These are phyloP conservation scores for Leptographium wingfieldii DNA, from an alignment of 2,329 filamentous ascomycete genomes.

Conservation along the genomic window DNA sequence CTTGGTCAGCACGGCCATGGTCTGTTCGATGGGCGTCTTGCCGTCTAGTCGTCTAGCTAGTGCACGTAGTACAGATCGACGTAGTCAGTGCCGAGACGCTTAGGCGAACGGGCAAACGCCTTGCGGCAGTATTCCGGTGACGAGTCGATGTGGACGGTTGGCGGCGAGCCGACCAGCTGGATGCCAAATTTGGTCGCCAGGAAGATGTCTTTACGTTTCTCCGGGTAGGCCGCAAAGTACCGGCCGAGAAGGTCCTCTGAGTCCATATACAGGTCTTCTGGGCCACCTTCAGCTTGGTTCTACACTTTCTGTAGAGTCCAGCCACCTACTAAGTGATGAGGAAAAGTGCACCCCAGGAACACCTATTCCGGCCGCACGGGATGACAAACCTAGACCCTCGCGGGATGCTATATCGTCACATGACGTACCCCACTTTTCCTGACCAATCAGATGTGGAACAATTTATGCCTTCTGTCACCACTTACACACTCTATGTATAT, in stretches of 20 bases:
- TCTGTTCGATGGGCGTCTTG: constrained; percentile 30
- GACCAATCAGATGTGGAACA: no score
- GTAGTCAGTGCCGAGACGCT: constrained; percentile 31
- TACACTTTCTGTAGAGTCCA: background rate
- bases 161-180: constrained; percentile 5
- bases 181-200: constrained; percentile 37
- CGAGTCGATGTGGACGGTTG: constrained; percentile 17
- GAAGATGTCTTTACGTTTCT: constrained; percentile 34
- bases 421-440: no score
- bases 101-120: constrained; percentile 26
- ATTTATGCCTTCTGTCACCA: no score
- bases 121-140: constrained; percentile 17
- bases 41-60: constrained; percentile 34
- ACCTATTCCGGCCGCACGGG: no score
- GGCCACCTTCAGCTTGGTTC: background rate
- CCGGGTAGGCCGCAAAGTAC: constrained; percentile 28
- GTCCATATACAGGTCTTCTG: constrained; percentile 9
- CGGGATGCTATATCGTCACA: no score
- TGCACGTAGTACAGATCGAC: constrained; percentile 42
- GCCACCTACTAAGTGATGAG: no score
- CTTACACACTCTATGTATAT: no score
- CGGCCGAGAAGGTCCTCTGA: constrained; percentile 29
- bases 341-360: no score
- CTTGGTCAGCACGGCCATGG: constrained; percentile 32
- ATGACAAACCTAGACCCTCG: no score